Percentiles rank a stretch among this genome's conserved stretches.
Conservation (phyloP, 1,284 basidiomycete species). For the Trichosporon sp. region DNA sequence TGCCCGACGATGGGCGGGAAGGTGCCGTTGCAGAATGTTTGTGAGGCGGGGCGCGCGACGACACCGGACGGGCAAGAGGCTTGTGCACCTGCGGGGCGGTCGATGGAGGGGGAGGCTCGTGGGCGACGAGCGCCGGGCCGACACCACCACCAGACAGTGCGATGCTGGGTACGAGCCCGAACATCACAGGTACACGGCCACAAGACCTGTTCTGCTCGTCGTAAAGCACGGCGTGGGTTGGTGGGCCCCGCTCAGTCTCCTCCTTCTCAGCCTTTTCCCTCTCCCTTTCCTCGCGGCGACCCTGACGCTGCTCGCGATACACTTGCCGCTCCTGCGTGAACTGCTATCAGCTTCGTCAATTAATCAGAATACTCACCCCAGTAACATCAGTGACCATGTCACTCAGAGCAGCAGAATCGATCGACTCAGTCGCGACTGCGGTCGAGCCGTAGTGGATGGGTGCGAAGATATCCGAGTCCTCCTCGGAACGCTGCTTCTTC, state of each 20-base stretch:
- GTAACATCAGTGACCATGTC: neutral
- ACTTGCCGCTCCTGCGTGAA: neutral
- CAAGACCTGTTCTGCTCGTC: neutral
- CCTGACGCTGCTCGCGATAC: neutral
- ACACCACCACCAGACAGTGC: neutral
- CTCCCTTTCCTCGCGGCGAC: neutral
- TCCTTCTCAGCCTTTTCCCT: neutral
- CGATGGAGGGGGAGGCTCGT: neutral
- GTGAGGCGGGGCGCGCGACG: no score
- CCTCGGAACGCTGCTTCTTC: neutral
- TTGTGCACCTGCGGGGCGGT: neutral
- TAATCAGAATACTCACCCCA: neutral
- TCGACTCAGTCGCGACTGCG: neutral
- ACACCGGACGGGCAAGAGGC: neutral
- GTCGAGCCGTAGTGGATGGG: neutral
- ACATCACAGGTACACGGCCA: neutral
- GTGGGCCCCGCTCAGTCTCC: neutral
- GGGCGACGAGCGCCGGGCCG: neutral
- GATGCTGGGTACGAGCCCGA: neutral
- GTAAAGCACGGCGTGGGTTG: neutral
- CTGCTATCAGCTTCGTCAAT: neutral
- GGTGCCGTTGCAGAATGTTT: no score
- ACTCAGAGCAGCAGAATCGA: neutral
- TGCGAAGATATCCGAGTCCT: neutral
- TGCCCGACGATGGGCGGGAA: no score